Percentiles rank a stretch among this genome's conserved stretches.
phyloP scores from a whole-genome alignment of 176 grass and related monocot species.

The Poa annua region DNA sequence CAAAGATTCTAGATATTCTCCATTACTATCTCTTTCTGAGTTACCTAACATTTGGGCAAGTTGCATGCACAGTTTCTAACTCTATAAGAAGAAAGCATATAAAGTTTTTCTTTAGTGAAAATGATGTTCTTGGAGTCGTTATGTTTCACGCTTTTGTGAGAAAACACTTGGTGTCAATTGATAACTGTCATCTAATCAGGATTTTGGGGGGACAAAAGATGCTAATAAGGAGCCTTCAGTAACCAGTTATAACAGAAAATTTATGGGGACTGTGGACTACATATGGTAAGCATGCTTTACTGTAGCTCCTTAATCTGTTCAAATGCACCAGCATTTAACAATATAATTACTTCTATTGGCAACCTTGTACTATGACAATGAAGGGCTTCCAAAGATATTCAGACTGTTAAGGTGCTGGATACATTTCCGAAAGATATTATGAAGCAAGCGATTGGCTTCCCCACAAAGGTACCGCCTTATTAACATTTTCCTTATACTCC shows the following conservation, averaged over 20 bases:
- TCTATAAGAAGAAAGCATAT: conserved; percentile 13
- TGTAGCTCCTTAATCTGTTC: conserved; percentile 5
- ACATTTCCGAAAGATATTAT: conserved; percentile 85
- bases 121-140: conserved; percentile 33
- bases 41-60: conserved; percentile 25
- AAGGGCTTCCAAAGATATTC: conserved; percentile 79
- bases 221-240: conserved; percentile 72
- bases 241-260: conserved; percentile 81
- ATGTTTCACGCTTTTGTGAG: conserved; percentile 4
- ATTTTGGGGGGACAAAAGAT: conserved; percentile 79
- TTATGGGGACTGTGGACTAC: conserved; percentile 97
- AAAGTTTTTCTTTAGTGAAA: conserved; percentile 26
- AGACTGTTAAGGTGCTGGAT: conserved; percentile 78
- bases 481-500: conserved; percentile 7
- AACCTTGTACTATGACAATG: conserved; percentile 32
- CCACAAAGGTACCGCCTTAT: conserved; percentile 70
- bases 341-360: conserved; percentile 35
- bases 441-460: conserved; percentile 69
- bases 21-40: conserved; percentile 9
- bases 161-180: conserved; percentile 12
- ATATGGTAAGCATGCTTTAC: conserved; percentile 68
- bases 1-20: conserved; percentile 24
- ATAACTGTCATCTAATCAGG: conserved; percentile 56
- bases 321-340: background rate
- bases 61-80: conserved; percentile 1